Conservation (phyloP, 768 basidiomycete species). For the Calocera viscosa region DNA sequence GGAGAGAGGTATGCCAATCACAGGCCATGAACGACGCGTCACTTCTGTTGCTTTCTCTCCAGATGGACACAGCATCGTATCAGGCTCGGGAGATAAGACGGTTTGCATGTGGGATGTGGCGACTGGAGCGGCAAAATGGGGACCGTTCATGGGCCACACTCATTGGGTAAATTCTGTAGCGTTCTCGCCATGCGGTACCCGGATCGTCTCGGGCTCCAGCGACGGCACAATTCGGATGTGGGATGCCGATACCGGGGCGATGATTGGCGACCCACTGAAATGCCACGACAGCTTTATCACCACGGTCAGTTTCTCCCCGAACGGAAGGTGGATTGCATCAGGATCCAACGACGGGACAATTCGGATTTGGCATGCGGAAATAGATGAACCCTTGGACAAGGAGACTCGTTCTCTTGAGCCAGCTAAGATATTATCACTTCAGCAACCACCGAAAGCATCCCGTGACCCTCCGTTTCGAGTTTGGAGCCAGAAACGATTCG, state of each 20-base stretch:
- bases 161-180: not conserved
- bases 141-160: not conserved
- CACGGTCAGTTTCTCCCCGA: no score
- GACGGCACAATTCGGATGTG: slow-evolving; percentile 5
- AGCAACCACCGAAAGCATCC: no score
- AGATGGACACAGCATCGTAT: not conserved
- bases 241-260: slow-evolving; percentile 1
- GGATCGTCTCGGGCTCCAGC: slow-evolving; percentile 13
- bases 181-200: slow-evolving; percentile 8
- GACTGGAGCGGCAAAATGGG: not conserved
- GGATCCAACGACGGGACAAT: slow-evolving; percentile 3
- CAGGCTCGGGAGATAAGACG: slow-evolving; percentile 7
- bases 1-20: not conserved
- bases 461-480: no score
- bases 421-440: no score
- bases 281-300: not conserved
- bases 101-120: slow-evolving; percentile 8
- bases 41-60: slow-evolving; percentile 5
- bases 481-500: no score
- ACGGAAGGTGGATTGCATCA: not conserved
- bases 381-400: not conserved
- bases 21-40: not conserved
- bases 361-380: slow-evolving; percentile 3
- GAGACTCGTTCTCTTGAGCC: no score
- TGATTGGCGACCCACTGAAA: not conserved